A percentile compares a stretch with the other conserved stretches of the same genome.
These are phyloP conservation scores for Fraxinus angustifolia DNA, from an alignment of 305 asterid species.

Conservation along the genomic window DNA sequence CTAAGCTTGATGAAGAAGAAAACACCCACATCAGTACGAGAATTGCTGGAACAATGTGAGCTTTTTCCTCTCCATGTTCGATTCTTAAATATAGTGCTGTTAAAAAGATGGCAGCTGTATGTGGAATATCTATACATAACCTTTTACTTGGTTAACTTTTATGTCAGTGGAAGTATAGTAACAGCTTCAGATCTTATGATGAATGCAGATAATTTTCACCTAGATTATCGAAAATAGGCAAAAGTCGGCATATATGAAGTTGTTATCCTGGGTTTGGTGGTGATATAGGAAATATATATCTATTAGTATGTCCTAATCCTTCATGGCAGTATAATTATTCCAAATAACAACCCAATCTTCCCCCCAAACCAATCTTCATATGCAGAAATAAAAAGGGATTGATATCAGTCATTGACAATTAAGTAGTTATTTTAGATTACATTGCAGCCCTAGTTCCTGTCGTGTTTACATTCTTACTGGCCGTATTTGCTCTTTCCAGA, in stretches of 20 bases:
- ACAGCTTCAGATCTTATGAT: not conserved
- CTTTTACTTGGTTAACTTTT: not conserved
- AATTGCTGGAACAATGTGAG: slow-evolving; percentile 84
- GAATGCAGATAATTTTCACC: not conserved
- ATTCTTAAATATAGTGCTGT: not conserved
- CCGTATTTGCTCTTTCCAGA: not conserved
- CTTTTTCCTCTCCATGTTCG: not conserved
- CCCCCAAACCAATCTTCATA: not conserved
- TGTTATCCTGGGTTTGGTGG: not conserved
- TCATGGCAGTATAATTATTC: not conserved
- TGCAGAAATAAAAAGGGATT: not conserved
- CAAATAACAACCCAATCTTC: not conserved
- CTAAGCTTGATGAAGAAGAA: slow-evolving; percentile 90
- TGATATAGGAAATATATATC: not conserved
- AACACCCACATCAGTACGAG: slow-evolving; percentile 91
- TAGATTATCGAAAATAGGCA: not conserved
- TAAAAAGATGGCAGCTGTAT: not conserved
- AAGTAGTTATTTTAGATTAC: not conserved
- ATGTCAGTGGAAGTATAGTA: not conserved
- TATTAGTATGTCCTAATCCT: not conserved
- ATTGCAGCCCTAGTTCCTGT: not conserved
- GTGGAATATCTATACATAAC: not conserved
- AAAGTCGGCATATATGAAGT: not conserved
- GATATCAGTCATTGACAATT: not conserved
- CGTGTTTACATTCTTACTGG: not conserved